Evolutionary conservation across 2,329 filamentous ascomycete species (phyloP).

Genomic region (Pestalotiopsis sp.): DNA sequence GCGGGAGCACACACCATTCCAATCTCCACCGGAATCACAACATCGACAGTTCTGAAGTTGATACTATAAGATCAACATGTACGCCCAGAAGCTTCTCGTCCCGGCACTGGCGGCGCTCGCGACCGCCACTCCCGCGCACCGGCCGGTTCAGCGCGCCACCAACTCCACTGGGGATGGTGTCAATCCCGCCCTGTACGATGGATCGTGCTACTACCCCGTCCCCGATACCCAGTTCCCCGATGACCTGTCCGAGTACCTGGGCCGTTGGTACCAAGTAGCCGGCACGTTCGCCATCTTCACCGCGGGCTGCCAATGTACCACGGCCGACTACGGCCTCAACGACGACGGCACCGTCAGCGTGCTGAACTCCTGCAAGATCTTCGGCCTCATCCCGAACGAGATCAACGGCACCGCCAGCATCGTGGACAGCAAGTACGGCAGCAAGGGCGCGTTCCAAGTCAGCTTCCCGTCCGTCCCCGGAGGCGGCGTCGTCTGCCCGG

Average conservation of each 20-base stretch:
- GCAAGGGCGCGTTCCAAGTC: constrained; percentile 20
- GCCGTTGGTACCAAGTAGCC: constrained; percentile 23
- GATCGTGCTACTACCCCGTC: constrained; percentile 22
- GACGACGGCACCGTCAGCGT: constrained; percentile 21
- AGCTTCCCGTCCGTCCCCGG: constrained; percentile 15
- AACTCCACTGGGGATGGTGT: neutral
- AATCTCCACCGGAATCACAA: neutral
- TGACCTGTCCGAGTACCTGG: constrained; percentile 18
- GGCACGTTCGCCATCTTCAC: constrained; percentile 20
- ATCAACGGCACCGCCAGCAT: constrained; percentile 19
- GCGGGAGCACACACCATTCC: neutral
- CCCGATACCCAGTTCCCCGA: constrained; percentile 18
- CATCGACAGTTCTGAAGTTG: neutral
- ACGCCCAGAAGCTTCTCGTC: neutral
- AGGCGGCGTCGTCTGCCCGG: constrained; percentile 17
- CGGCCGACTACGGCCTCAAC: constrained; percentile 21
- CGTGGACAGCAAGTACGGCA: constrained; percentile 19
- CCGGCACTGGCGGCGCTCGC: neutral
- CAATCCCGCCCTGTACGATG: constrained; percentile 15
- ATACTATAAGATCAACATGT: neutral
- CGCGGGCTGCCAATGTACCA: constrained; percentile 20
- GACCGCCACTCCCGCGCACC: neutral
- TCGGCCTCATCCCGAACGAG: constrained; percentile 15
- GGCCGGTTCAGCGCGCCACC: neutral
- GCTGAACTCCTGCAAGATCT: constrained; percentile 19